Percentiles rank a stretch among this genome's conserved stretches.
Evolutionary conservation across 2,329 filamentous ascomycete species (phyloP).

Genomic region (Neurospora crassa): DNA sequence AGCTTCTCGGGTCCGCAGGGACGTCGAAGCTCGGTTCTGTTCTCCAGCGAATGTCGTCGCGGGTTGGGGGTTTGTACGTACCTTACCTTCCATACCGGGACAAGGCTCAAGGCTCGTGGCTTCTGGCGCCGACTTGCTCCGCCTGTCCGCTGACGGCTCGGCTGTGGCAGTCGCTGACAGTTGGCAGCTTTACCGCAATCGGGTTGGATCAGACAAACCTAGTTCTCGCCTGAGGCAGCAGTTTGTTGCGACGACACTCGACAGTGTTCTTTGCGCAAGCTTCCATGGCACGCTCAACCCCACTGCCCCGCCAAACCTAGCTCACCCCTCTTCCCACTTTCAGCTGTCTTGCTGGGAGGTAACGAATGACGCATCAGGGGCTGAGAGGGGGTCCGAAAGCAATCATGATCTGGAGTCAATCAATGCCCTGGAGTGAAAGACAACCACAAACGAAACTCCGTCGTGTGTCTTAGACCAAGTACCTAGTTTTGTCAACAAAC

Average conservation of each 20-base stretch:
- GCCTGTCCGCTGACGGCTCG: neutral
- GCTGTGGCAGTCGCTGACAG: neutral
- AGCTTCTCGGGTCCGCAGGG: slow-evolving; percentile 8
- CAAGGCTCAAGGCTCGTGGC: neutral
- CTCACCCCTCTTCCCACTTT: neutral
- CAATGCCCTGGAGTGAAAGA: neutral
- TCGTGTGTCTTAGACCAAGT: too few relatives aligned
- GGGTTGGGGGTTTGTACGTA: neutral
- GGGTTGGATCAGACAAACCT: neutral
- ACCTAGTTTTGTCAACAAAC: neutral
- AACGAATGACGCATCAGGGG: neutral
- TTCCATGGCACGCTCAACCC: neutral
- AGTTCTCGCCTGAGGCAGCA: neutral
- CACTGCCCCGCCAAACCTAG: neutral
- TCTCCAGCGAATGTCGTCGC: neutral
- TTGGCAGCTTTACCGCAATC: neutral
- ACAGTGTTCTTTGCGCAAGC: neutral
- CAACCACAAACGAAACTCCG: neutral
- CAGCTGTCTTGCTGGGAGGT: neutral
- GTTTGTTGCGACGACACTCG: neutral
- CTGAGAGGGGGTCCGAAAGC: neutral
- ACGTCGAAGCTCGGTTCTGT: slow-evolving; percentile 11
- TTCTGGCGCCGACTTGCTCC: neutral
- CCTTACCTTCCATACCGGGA: neutral
- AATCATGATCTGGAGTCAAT: neutral